phyloP scores from a whole-genome alignment of 768 basidiomycete species.

The Boletus rubroflammeus region DNA sequence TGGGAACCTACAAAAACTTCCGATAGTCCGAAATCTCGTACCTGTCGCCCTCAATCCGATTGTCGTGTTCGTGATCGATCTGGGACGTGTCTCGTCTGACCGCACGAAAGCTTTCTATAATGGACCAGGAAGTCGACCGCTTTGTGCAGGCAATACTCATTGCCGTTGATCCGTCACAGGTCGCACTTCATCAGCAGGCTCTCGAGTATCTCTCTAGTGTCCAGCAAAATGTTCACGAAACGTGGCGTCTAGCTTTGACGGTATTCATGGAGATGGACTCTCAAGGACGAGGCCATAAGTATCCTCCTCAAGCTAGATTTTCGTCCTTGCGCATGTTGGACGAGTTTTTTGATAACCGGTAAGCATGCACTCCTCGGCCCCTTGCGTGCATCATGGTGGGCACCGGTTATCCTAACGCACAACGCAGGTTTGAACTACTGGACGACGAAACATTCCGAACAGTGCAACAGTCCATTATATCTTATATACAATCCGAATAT shows the following conservation, averaged over 20 bases:
- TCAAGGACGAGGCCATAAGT: slow-evolving; percentile 56
- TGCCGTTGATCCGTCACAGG: slow-evolving; percentile 76
- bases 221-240: slow-evolving; percentile 67
- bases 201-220: slow-evolving; percentile 77
- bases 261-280: slow-evolving; percentile 63
- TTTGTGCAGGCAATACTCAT: slow-evolving; percentile 83
- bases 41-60: neutral
- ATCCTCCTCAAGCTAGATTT: slow-evolving; percentile 71
- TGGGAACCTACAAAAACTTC: neutral
- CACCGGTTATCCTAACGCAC: slow-evolving; percentile 5
- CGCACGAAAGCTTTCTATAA: slow-evolving; percentile 28
- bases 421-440: slow-evolving; percentile 56
- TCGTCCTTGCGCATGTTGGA: slow-evolving; percentile 78
- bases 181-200: slow-evolving; percentile 77
- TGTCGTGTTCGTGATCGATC: slow-evolving; percentile 14
- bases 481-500: slow-evolving; percentile 88
- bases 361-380: slow-evolving; percentile 33
- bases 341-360: slow-evolving; percentile 82
- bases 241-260: slow-evolving; percentile 78
- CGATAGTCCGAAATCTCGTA: neutral
- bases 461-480: slow-evolving; percentile 71
- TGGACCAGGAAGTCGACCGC: slow-evolving; percentile 76
- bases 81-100: slow-evolving; percentile 17
- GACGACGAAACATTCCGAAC: slow-evolving; percentile 68
- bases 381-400: neutral